Conservation (phyloP, 176 grass and related monocot species). For the Juncus inflexus region DNA sequence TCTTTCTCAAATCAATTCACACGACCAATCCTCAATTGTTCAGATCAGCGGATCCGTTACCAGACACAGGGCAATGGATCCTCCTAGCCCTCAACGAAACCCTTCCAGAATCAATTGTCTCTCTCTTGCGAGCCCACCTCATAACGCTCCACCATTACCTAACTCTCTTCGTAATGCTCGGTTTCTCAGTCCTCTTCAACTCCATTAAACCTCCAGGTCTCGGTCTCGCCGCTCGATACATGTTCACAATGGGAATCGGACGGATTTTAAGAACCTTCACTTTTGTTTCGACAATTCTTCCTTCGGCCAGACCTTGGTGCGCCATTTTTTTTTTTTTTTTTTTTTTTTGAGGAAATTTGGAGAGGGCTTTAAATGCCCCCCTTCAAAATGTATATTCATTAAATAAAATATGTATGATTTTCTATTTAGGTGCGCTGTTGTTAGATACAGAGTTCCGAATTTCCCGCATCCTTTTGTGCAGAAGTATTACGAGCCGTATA, state of each 20-base stretch:
- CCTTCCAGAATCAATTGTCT: slow-evolving; percentile 50
- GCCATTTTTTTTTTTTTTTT: no score
- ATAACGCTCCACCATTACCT: slow-evolving; percentile 84
- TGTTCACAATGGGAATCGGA: slow-evolving; percentile 86
- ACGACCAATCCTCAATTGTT: slow-evolving; percentile 13
- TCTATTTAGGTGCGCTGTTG: slow-evolving; percentile 11
- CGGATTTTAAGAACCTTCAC: slow-evolving; percentile 67
- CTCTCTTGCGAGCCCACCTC: slow-evolving; percentile 66
- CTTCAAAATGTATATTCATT: no score
- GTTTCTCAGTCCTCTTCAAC: slow-evolving; percentile 67
- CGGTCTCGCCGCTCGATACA: slow-evolving; percentile 69
- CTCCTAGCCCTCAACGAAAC: slow-evolving; percentile 75
- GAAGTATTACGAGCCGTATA: slow-evolving; percentile 83
- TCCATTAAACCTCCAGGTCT: slow-evolving; percentile 89
- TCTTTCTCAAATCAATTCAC: not conserved
- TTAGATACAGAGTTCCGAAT: slow-evolving; percentile 59
- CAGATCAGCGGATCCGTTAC: slow-evolving; percentile 71
- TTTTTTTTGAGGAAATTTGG: no score
- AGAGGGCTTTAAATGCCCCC: no score
- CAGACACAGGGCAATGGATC: slow-evolving; percentile 90
- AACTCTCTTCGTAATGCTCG: slow-evolving; percentile 91
- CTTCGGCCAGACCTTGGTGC: slow-evolving; percentile 80
- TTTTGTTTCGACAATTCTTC: slow-evolving; percentile 83
- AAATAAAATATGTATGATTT: no score
- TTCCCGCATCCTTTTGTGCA: slow-evolving; percentile 90